Evolutionary conservation across 1,139 yeast genomes (phyloP).

Genomic region (Hemisphaericaspora subhashii): DNA sequence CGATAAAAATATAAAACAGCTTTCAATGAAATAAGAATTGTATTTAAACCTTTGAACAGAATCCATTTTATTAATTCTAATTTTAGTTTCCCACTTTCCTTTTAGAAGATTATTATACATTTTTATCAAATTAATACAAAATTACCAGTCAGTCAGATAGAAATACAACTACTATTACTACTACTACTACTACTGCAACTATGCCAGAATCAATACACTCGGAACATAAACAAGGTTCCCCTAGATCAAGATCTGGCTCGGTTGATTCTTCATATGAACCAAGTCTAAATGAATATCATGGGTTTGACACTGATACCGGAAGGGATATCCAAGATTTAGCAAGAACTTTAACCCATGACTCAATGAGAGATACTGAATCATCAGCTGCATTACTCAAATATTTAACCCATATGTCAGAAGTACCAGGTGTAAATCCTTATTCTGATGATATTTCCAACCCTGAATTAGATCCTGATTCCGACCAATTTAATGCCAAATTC

Average conservation of each 20-base stretch:
- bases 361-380: conserved; percentile 2
- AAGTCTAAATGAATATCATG: conserved; percentile 29
- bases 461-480: conserved; percentile 12
- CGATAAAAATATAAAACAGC: too few species aligned
- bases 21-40: too few species aligned
- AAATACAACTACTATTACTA: neutral
- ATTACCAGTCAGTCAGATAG: too few species aligned
- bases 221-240: conserved; percentile 8
- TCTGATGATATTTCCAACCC: conserved; percentile 14
- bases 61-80: too few species aligned
- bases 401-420: conserved; percentile 47
- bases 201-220: conserved; percentile 9
- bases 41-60: too few species aligned
- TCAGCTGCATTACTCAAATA: conserved; percentile 4
- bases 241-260: conserved; percentile 5
- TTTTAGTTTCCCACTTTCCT: too few species aligned
- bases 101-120: too few species aligned
- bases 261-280: conserved; percentile 17
- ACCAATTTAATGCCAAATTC: conserved; percentile 24
- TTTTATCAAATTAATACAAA: too few species aligned
- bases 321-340: conserved; percentile 33
- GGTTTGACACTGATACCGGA: conserved; percentile 28
- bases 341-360: conserved; percentile 8
- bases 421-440: conserved; percentile 48
- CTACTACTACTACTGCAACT: neutral